Conservation (phyloP, 257 asterid species). For the Solanum virginianum region DNA sequence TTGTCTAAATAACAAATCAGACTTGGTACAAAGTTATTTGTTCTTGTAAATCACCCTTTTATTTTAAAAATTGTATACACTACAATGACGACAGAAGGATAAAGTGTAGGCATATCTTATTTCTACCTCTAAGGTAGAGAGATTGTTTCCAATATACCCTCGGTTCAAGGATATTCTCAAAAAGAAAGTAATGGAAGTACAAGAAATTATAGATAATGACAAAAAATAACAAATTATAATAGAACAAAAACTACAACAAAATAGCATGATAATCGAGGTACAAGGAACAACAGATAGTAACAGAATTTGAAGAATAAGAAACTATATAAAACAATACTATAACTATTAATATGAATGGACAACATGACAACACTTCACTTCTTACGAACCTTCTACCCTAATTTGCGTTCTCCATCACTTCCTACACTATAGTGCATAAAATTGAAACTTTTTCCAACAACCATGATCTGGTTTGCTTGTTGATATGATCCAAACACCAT, state of each 20-base stretch:
- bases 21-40: neutral
- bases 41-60: neutral
- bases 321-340: neutral
- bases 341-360: neutral
- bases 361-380: rapidly evolving
- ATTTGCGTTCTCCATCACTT: neutral
- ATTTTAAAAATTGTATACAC: neutral
- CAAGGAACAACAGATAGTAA: neutral
- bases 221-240: neutral
- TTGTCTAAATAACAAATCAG: rapidly evolving
- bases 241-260: neutral
- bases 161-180: neutral
- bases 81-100: neutral
- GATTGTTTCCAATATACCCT: neutral
- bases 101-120: neutral
- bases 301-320: neutral
- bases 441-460: neutral
- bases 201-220: neutral
- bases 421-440: neutral
- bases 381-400: neutral
- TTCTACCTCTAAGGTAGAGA: neutral
- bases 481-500: neutral
- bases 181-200: neutral
- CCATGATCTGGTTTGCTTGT: neutral
- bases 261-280: neutral